Percentiles rank a stretch among this genome's conserved stretches.
phyloP scores from a whole-genome alignment of 441 rosid species.

The Bruguiera hainesii region DNA sequence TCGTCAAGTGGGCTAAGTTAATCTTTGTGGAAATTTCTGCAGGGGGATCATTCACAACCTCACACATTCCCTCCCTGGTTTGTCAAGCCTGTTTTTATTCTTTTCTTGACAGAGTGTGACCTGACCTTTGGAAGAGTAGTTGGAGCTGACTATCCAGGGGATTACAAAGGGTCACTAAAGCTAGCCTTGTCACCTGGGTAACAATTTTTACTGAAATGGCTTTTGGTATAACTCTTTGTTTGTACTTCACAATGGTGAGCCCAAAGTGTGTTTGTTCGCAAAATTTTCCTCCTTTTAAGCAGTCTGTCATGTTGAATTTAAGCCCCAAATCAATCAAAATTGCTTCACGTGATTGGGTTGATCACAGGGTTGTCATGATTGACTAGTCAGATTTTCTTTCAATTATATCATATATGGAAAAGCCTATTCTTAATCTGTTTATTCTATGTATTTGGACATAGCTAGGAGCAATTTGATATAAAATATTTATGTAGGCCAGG shows the following conservation, averaged over 20 bases:
- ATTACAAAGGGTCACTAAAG: conserved; percentile 75
- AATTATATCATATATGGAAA: too few relatives aligned
- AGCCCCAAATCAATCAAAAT: too few relatives aligned
- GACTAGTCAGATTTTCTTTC: neutral
- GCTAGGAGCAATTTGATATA: neutral
- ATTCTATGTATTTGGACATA: too few relatives aligned
- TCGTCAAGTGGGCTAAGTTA: conserved; percentile 10
- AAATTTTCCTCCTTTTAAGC: too few relatives aligned
- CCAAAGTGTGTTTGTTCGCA: too few relatives aligned
- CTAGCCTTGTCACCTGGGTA: conserved; percentile 87
- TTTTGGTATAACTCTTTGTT: too few relatives aligned
- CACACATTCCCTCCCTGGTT: conserved; percentile 68
- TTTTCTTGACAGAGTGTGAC: conserved; percentile 82
- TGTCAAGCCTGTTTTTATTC: conserved; percentile 61
- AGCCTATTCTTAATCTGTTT: too few relatives aligned
- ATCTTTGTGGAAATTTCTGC: conserved; percentile 19
- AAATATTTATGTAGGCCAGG: neutral
- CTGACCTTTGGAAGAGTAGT: conserved; percentile 73
- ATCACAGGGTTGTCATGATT: neutral
- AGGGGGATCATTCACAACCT: conserved; percentile 97
- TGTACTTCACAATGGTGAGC: too few relatives aligned
- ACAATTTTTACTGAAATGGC: conserved; percentile 1
- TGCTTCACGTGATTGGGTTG: too few relatives aligned
- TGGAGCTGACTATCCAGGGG: conserved; percentile 60
- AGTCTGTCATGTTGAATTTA: too few relatives aligned